A percentile compares a stretch with the other conserved stretches of the same genome.
Evolutionary conservation across 2,329 filamentous ascomycete genomes (phyloP).

Genomic region (Ascochyta rabiei): DNA sequence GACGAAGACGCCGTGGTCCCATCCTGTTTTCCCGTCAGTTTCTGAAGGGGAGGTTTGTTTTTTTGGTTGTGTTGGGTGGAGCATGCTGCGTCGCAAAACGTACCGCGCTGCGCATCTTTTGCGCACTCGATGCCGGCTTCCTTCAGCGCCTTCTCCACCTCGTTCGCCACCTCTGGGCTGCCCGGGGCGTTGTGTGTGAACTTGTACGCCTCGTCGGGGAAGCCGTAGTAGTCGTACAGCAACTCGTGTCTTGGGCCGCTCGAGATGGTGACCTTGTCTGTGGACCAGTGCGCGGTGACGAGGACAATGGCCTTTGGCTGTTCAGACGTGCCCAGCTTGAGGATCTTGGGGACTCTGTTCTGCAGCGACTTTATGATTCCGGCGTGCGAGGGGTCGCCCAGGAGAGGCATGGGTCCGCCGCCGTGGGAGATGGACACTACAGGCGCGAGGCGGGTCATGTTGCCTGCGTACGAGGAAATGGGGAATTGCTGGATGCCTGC

Average conservation of each 20-base stretch:
- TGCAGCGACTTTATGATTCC: constrained; percentile 60
- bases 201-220: constrained; percentile 61
- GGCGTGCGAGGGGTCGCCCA: constrained; percentile 61
- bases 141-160: constrained; percentile 55
- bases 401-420: constrained; percentile 62
- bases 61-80: background rate
- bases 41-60: background rate
- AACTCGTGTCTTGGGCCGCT: constrained; percentile 56
- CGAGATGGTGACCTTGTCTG: constrained; percentile 58
- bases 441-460: constrained; percentile 46
- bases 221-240: constrained; percentile 65
- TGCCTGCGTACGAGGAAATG: constrained; percentile 26
- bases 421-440: constrained; percentile 50
- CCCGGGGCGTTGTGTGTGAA: constrained; percentile 64
- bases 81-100: too few species aligned
- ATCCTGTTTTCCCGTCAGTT: constrained; percentile 45
- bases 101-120: constrained; percentile 44
- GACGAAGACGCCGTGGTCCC: constrained; percentile 68
- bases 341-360: constrained; percentile 60
- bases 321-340: constrained; percentile 59
- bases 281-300: constrained; percentile 65
- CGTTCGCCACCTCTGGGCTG: constrained; percentile 58
- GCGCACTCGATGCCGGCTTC: constrained; percentile 53
- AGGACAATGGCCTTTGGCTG: constrained; percentile 61
- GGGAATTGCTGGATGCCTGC: constrained; percentile 35